Percentiles rank a stretch among this genome's conserved stretches.
Conservation (phyloP, 192 early-diverging fungal species). For the Backusella macrospora region DNA sequence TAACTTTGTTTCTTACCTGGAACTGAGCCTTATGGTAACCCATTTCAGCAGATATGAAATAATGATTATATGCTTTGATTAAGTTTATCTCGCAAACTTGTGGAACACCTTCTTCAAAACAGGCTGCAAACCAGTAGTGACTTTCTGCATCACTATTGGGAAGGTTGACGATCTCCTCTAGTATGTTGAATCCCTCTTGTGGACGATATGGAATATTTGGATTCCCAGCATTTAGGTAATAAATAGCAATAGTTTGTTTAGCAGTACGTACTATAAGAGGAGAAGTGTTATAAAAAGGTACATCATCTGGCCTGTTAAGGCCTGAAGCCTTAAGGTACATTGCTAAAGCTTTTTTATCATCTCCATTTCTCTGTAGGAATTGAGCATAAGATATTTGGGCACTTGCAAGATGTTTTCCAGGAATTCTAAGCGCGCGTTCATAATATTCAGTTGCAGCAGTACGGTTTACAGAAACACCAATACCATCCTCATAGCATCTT, state of each 20-base stretch:
- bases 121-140: conserved; percentile 40
- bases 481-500: conserved; percentile 41
- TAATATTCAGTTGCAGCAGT: conserved; percentile 35
- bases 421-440: conserved; percentile 26
- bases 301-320: background rate
- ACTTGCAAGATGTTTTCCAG: conserved; percentile 5
- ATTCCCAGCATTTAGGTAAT: conserved; percentile 35
- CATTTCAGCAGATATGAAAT: conserved; percentile 28
- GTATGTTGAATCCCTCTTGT: conserved; percentile 29
- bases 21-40: conserved; percentile 38
- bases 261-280: conserved; percentile 10
- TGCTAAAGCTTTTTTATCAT: conserved; percentile 30
- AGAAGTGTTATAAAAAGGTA: background rate
- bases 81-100: conserved; percentile 10
- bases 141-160: conserved; percentile 25
- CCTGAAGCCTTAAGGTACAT: conserved; percentile 33
- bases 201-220: conserved; percentile 21
- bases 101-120: conserved; percentile 40
- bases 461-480: conserved; percentile 33
- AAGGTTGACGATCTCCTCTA: conserved; percentile 23
- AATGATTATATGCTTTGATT: conserved; percentile 31
- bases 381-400: conserved; percentile 35
- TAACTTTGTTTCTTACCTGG: conserved; percentile 24
- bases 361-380: conserved; percentile 32
- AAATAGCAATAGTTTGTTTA: conserved; percentile 30